Conservation (phyloP, 441 rosid species). For the Raphanus hybrid region DNA sequence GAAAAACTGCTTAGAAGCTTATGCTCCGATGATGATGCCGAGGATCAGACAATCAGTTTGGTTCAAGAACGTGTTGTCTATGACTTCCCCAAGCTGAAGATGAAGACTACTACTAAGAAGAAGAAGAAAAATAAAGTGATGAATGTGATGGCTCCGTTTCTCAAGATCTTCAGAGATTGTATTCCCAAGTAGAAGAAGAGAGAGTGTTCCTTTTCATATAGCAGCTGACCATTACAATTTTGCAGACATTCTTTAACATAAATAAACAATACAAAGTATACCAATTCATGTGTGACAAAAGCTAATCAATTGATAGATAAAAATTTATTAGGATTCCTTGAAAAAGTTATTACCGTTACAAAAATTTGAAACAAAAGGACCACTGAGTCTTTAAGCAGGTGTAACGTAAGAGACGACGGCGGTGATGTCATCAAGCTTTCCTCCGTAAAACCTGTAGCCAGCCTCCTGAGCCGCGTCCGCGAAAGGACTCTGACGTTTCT, state of each 20-base stretch:
- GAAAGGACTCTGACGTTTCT: constrained; percentile 82
- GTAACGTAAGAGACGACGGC: constrained; percentile 83
- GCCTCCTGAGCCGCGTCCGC: constrained; percentile 92
- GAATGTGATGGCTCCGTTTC: constrained; percentile 34
- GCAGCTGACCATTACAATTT: too few species aligned
- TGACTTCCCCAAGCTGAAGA: constrained; percentile 30
- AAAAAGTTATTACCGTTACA: constrained; percentile 25
- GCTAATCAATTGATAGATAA: not conserved
- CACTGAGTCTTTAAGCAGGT: constrained; percentile 27
- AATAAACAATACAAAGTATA: not conserved
- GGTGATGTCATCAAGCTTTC: constrained; percentile 97
- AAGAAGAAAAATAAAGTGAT: constrained; percentile 28
- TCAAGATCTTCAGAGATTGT: constrained; percentile 34
- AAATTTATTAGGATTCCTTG: not conserved
- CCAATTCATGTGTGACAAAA: not conserved
- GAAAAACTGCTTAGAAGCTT: constrained; percentile 39
- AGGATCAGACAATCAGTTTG: constrained; percentile 23
- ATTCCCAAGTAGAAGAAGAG: constrained; percentile 4
- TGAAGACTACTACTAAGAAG: constrained; percentile 16
- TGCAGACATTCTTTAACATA: too few species aligned
- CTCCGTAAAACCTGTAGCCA: constrained; percentile 85
- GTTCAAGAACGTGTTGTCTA: constrained; percentile 33
- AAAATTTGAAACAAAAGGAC: constrained; percentile 4
- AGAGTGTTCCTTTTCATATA: not conserved
- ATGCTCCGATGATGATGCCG: constrained; percentile 24